Conservation (phyloP, 1,284 basidiomycete genomes). For the Apiotrichum porosum region DNA sequence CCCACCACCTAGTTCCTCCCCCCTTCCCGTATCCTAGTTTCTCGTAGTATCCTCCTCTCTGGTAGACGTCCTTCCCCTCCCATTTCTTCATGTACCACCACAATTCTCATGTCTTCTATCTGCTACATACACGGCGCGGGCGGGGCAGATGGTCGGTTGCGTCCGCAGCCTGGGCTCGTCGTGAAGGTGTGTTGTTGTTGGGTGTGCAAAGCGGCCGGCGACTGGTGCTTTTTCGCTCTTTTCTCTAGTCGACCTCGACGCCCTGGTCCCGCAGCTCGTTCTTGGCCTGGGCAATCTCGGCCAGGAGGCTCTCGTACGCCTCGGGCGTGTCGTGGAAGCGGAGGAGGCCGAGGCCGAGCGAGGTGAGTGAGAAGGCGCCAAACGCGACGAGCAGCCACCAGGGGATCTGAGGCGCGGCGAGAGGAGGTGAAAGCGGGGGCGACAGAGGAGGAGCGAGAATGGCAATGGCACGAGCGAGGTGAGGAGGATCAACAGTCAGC, state of each 20-base stretch:
- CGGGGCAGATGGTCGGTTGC: too few species aligned
- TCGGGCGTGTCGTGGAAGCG: slow-evolving; percentile 70
- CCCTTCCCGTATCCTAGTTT: slow-evolving; percentile 34
- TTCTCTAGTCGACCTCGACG: slow-evolving; percentile 60
- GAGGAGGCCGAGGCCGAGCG: slow-evolving; percentile 65
- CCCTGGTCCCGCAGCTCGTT: slow-evolving; percentile 62
- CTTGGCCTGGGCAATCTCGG: slow-evolving; percentile 62
- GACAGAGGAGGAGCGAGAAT: not conserved
- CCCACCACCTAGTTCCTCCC: too few species aligned
- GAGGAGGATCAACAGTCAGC: not conserved
- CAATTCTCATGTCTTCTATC: slow-evolving; percentile 5
- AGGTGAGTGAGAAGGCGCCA: slow-evolving; percentile 67
- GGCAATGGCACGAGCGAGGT: not conserved
- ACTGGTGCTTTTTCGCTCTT: too few species aligned
- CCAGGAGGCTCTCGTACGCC: slow-evolving; percentile 64
- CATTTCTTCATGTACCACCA: not conserved
- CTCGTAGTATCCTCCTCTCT: too few species aligned
- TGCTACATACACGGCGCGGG: slow-evolving; percentile 2
- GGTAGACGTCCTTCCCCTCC: not conserved
- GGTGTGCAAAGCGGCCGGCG: too few species aligned
- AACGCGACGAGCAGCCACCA: slow-evolving; percentile 73
- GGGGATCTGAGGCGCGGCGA: slow-evolving; percentile 54
- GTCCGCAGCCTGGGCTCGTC: too few species aligned
- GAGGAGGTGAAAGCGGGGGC: not conserved
- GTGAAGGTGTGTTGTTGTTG: too few species aligned